phyloP scores from a whole-genome alignment of 1,284 basidiomycete species.

The Athelia psychrophila region DNA sequence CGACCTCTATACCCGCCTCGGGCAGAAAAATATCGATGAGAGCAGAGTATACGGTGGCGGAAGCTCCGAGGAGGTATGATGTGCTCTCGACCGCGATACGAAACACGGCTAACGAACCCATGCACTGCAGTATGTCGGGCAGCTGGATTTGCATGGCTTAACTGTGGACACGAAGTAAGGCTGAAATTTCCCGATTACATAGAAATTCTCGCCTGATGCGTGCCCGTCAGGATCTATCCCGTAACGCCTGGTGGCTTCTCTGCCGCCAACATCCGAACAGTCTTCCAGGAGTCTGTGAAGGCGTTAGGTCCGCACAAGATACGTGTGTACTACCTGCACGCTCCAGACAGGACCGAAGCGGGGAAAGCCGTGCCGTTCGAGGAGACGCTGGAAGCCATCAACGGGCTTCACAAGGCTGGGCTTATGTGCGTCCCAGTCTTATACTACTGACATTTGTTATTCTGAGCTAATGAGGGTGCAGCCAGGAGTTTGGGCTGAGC shows the following conservation, averaged over 20 bases:
- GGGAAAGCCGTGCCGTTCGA: constrained; percentile 4
- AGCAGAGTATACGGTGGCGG: background rate
- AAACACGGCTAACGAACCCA: background rate
- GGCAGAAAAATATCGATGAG: background rate
- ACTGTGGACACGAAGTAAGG: background rate
- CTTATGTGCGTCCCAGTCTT: constrained; percentile 25
- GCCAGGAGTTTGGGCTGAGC: constrained; percentile 14
- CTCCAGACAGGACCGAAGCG: background rate
- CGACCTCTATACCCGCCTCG: background rate
- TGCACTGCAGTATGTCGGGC: background rate
- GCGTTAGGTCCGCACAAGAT: background rate
- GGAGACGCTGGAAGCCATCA: constrained; percentile 33
- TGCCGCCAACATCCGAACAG: background rate
- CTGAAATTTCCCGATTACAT: background rate
- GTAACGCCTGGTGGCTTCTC: background rate
- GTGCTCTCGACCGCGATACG: background rate
- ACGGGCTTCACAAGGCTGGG: constrained; percentile 40
- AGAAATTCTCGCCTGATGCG: background rate
- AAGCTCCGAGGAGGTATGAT: background rate
- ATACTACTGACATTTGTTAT: constrained; percentile 31
- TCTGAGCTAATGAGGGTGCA: background rate
- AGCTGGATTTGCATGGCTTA: background rate
- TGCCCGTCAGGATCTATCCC: background rate
- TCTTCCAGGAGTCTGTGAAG: background rate
- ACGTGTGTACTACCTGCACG: background rate